These are phyloP conservation scores for Leucosporidium scottii DNA, from an alignment of 768 basidiomycete genomes.

Conservation along the genomic window DNA sequence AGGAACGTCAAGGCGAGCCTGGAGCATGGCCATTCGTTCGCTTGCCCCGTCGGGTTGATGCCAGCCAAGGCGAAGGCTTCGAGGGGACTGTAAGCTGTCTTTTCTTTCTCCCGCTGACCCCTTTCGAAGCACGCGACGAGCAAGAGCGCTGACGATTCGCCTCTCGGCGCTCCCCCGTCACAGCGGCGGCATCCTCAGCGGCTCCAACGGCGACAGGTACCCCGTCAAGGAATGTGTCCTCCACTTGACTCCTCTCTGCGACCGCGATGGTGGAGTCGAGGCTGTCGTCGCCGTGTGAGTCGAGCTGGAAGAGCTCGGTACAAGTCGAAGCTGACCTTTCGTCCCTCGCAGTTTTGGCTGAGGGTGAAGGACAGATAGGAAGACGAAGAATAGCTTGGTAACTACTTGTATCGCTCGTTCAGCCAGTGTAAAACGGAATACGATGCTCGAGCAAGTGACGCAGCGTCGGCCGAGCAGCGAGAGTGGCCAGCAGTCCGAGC, in stretches of 20 bases:
- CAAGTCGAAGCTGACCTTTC: neutral
- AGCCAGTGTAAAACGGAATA: too few relatives aligned
- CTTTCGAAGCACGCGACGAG: too few relatives aligned
- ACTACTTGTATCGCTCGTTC: neutral
- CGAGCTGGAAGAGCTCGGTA: neutral
- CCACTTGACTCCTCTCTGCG: slow-evolving; percentile 7
- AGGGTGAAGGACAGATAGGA: slow-evolving; percentile 3
- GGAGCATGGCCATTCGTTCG: neutral
- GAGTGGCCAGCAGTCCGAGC: too few relatives aligned
- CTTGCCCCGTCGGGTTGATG: neutral
- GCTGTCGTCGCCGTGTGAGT: slow-evolving; percentile 10
- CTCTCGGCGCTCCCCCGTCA: neutral
- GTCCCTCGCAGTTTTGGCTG: neutral
- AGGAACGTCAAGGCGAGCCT: slow-evolving; percentile 4
- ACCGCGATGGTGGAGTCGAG: neutral
- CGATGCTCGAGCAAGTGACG: too few relatives aligned
- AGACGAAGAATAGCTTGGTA: neutral
- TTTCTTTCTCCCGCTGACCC: neutral
- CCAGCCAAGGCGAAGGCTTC: neutral
- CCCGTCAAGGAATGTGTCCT: neutral
- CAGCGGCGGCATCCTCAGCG: neutral
- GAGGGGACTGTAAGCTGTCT: too few relatives aligned
- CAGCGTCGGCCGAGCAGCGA: too few relatives aligned
- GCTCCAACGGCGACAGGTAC: neutral
- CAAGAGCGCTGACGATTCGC: neutral